A percentile compares a stretch with the other conserved stretches of the same genome.
phyloP scores from a whole-genome alignment of 1,139 yeast genomes.

The Yarrowia galli region DNA sequence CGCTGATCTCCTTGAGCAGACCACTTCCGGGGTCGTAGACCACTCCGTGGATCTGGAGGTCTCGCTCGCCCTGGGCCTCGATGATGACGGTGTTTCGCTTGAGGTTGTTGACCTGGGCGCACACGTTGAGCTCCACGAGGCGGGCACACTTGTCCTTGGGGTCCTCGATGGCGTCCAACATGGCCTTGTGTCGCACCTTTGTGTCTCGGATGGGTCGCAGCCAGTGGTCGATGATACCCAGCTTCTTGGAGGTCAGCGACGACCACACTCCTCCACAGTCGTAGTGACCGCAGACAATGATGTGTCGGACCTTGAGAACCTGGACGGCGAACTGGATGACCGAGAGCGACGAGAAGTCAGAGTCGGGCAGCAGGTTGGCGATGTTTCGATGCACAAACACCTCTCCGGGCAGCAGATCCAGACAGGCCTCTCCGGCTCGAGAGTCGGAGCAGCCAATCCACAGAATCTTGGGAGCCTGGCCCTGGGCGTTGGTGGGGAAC shows the following conservation, averaged over 20 bases:
- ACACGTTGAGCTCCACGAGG: conserved; percentile 81
- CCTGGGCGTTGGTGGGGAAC: conserved; percentile 74
- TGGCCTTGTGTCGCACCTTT: conserved; percentile 61
- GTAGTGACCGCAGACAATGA: conserved; percentile 95
- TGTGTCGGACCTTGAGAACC: conserved; percentile 79
- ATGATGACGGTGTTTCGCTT: conserved; percentile 78
- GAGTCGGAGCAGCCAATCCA: conserved; percentile 98
- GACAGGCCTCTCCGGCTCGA: conserved; percentile 80
- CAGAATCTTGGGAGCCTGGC: conserved; percentile 91
- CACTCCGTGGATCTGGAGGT: conserved; percentile 87
- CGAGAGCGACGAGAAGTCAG: conserved; percentile 79
- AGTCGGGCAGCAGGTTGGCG: conserved; percentile 78
- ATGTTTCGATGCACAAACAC: conserved; percentile 92
- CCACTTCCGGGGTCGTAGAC: conserved; percentile 89
- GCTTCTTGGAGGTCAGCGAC: conserved; percentile 71
- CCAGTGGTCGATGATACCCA: conserved; percentile 82
- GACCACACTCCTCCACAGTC: conserved; percentile 98
- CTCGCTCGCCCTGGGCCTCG: conserved; percentile 71
- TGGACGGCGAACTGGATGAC: conserved; percentile 92
- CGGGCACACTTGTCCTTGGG: conserved; percentile 62
- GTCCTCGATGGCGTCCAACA: conserved; percentile 52
- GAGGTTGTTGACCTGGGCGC: conserved; percentile 62
- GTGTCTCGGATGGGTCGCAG: conserved; percentile 75
- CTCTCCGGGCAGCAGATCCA: conserved; percentile 87
- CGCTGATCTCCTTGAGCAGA: conserved; percentile 57